Base-by-base conservation (phyloP, 257 asterid species). In the Nicotiana undulata region DNA sequence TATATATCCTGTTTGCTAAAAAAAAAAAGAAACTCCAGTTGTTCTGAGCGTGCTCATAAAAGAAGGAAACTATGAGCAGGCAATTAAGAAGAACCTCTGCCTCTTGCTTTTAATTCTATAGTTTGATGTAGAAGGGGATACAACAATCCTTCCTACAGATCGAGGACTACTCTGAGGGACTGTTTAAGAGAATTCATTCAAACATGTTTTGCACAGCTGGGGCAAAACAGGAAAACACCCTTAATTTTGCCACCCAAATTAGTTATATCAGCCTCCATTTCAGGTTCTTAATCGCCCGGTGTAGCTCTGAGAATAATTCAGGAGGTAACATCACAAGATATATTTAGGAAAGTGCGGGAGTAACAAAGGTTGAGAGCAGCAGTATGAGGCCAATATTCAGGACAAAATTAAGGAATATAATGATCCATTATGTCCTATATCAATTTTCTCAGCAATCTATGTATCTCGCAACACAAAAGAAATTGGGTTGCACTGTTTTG, bases 61-160 rank as follows among this genome's bases (percentile, higher is more conserved):
- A 4, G 7, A 31, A 7, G 74, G 28, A 31, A 65, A 66, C 18
- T 66, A 34, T 83, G 79, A 53, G 84, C 32, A 24, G 94, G 91
- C 83, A 86, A 83, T n/a, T n/a, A n/a, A n/a, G 86, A 94, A 93
- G 83, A 93, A 90, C 93, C 97, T 89, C 80, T 93, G 97, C 81
- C 98, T 88, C 88, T 90, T 93, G 88, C 98, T 94, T 87, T 92
- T 85, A 0, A 88, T 84, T 10, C 90, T 85, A 78, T 83, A 89
- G 60, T 80, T 85, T 6, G 94, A 74, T 0, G 86, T 59, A 1
- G 83, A 81, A 5, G 87, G n/a, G n/a, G n/a, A n/a, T n/a, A n/a
- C n/a, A n/a, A n/a, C 92, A 72, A 93, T 83, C 17, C 94, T 90
- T n/a, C n/a, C n/a, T n/a, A n/a, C n/a, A n/a, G n/a, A 74, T 75